Evolutionary conservation across 805 yeast species (phyloP).

Genomic region (Cyberlindnera saturnus): DNA sequence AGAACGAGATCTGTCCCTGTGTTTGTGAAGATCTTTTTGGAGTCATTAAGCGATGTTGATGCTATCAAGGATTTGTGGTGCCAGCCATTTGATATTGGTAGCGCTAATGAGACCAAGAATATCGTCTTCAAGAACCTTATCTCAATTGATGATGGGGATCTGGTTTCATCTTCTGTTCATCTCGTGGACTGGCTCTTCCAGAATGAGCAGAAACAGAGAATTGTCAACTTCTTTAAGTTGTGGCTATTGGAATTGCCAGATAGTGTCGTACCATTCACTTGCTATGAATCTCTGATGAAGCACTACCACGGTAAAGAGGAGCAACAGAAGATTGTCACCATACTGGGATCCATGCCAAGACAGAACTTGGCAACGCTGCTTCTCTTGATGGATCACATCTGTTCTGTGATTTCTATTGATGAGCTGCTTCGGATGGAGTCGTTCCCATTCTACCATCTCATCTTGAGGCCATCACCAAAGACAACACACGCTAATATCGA

Average conservation of each 20-base stretch:
- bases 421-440: slow-evolving; percentile 3
- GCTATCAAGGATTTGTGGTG: slow-evolving; percentile 9
- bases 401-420: slow-evolving; percentile 3
- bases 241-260: slow-evolving; percentile 59
- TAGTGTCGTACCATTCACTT: slow-evolving; percentile 39
- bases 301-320: slow-evolving; percentile 7
- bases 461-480: slow-evolving; percentile 22
- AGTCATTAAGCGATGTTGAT: slow-evolving; percentile 5
- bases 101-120: slow-evolving; percentile 15
- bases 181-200: slow-evolving; percentile 10
- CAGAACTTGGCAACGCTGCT: slow-evolving; percentile 24
- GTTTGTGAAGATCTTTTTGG: slow-evolving; percentile 8
- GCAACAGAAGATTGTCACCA: slow-evolving; percentile 6
- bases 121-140: neutral
- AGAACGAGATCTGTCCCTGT: slow-evolving; percentile 16
- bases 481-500: slow-evolving; percentile 1
- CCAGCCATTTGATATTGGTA: slow-evolving; percentile 12
- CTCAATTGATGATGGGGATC: no score
- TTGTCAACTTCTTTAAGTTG: slow-evolving; percentile 40
- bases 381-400: slow-evolving; percentile 16
- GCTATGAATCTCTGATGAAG: slow-evolving; percentile 20
- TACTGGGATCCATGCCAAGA: slow-evolving; percentile 24
- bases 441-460: slow-evolving; percentile 22
- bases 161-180: neutral
- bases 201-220: slow-evolving; percentile 1